Percentiles rank a stretch among this genome's conserved stretches.
phyloP scores from a whole-genome alignment of 73 alveolate species.

The Tetrahymena malaccensis region DNA sequence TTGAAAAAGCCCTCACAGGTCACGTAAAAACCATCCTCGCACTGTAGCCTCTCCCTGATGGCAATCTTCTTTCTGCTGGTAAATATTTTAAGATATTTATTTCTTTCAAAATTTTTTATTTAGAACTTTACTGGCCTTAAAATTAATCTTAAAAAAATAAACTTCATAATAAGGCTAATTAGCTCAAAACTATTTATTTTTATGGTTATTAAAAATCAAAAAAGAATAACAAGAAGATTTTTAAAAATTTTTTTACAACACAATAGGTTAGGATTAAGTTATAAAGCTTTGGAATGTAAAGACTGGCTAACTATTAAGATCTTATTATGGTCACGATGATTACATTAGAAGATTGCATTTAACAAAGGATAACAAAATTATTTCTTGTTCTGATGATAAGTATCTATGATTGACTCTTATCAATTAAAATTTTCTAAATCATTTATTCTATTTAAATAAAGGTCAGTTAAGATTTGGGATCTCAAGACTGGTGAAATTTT shows the following conservation, averaged over 20 bases:
- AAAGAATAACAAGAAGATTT: no score
- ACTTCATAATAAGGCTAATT: no score
- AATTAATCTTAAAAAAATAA: no score
- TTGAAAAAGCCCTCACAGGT: not conserved
- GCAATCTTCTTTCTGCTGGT: not conserved
- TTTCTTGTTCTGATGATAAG: not conserved
- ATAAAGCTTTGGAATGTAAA: not conserved
- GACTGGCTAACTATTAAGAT: not conserved
- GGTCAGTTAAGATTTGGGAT: not conserved
- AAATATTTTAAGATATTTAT: not conserved
- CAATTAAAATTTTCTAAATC: not conserved
- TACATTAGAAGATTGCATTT: not conserved
- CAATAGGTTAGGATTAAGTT: not conserved
- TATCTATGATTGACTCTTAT: not conserved
- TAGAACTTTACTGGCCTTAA: not conserved
- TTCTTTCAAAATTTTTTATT: not conserved
- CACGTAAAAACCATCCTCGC: not conserved
- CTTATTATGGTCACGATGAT: not conserved
- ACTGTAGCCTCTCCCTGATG: not conserved
- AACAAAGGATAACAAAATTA: not conserved
- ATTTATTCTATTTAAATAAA: not conserved
- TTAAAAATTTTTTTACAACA: no score
- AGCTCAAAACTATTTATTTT: no score
- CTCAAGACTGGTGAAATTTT: not conserved
- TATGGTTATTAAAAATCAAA: no score